A percentile compares a stretch with the other conserved stretches of the same genome.
Conservation (phyloP, 2,329 filamentous ascomycete species). For the Coniella vitis region DNA sequence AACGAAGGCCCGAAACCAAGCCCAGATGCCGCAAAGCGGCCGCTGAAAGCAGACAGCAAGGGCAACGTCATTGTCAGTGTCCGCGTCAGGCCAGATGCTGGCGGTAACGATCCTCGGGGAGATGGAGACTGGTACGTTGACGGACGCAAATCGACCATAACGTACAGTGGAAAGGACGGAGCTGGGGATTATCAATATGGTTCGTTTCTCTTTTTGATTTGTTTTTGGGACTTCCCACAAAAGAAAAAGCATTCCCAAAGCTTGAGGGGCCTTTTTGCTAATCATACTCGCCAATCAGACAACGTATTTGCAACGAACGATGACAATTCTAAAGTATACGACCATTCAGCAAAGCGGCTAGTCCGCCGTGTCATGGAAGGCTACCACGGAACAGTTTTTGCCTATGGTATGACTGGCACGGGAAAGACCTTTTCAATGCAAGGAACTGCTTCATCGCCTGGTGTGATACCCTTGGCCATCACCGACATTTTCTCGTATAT, state of each 20-base stretch:
- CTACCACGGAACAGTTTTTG: constrained; percentile 96
- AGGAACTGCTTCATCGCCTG: constrained; percentile 88
- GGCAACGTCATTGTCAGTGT: constrained; percentile 96
- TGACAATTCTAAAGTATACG: constrained; percentile 91
- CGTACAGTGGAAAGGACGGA: constrained; percentile 80
- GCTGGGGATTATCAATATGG: constrained; percentile 83
- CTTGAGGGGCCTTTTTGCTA: neutral
- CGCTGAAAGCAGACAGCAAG: constrained; percentile 64
- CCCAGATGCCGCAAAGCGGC: constrained; percentile 32
- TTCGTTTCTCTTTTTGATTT: no score
- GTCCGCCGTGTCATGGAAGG: constrained; percentile 98
- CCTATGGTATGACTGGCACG: constrained; percentile 97
- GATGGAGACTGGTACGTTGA: constrained; percentile 92
- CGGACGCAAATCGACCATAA: constrained; percentile 71
- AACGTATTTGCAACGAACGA: constrained; percentile 95
- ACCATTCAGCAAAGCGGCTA: constrained; percentile 85
- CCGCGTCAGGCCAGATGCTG: constrained; percentile 77
- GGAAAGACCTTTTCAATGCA: constrained; percentile 99
- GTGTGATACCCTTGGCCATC: constrained; percentile 93
- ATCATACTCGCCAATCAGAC: constrained; percentile 47
- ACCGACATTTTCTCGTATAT: constrained; percentile 99
- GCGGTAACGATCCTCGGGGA: constrained; percentile 51
- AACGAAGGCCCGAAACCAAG: constrained; percentile 40
- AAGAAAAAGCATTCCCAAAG: neutral
- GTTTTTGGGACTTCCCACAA: no score